Evolutionary conservation across 805 yeast species (phyloP), one percentile per base, ranked within the genome.

Genomic region (Yarrowia bubula): DNA sequence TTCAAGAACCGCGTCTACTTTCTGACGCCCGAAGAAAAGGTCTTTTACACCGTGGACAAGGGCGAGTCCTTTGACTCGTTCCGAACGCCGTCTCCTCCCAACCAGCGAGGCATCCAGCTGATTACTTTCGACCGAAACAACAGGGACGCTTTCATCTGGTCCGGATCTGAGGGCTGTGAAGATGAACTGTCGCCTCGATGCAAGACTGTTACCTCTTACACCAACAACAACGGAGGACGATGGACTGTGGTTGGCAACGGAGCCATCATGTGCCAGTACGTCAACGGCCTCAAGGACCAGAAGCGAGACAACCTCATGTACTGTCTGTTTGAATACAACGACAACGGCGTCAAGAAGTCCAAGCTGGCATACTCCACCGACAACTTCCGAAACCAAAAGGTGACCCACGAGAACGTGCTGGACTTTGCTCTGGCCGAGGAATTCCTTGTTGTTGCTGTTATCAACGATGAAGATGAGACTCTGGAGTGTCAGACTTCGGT

Each of bases 371-470:
- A 89, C 1, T 80, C 90, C 7, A 76, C 75, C 1, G 86, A 90
- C 71, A 81, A 76, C 69, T 87, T 86, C 73, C 69, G 75, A 22
- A 67, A 69, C 51, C 63, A 44, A 4, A 64, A 67, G 61, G 77
- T 76, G 10, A 75, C 78, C 5, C 74, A 87, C 70, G 84, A 84
- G 1, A 76, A 81, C 57, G 84, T 89, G 39, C 83, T 88, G 47
- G 97, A 96, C 0, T 86, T 85, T 69, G 91, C 95, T 17, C 78
- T 85, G 38, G 84, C 86, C 17, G 88, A 89, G 28, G 86, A 84
- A 33, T 93, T 83, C 70, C 77, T 89, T 28, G 83, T 93, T 33
- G 92, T 87, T 60, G 97, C 96, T 0, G 77, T 83, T 2, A 64
- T 65, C 46, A 76, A 82, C 37, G 75, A 75, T 14, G 76, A 77